Evolutionary conservation across 495 filamentous ascomycete species (phyloP), one percentile per base, ranked within the genome.

Genomic region (Aspergillus heteromorphus): DNA sequence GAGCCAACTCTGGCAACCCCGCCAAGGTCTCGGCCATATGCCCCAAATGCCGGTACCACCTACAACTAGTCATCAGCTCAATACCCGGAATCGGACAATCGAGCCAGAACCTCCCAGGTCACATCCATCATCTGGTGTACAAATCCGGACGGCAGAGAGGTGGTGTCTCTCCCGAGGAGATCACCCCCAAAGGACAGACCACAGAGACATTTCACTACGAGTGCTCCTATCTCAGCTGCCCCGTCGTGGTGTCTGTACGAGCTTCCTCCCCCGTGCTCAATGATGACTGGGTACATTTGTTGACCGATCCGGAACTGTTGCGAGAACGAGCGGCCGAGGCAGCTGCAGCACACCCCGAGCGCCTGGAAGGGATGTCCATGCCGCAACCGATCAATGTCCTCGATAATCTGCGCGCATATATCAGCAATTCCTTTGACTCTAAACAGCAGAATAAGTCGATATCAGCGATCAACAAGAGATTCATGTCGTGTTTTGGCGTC

Each of bases 381-480:
- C 72, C 77, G 9, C 70, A 70, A 36, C 72, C 75, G 5, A 71
- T 79, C 6, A 76, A 75, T 4, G 74, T 84, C 0, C 65, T 86
- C 20, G 59, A 72, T 18, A 84, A 80, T 19, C 68, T 91, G 31
- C 75, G 76, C 21, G 72, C 71, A 42, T 91, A 91, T 61, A 63
- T 91, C 21, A 68, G 57, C 6, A 87, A 91, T 60, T 73, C 83
- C 7, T 68, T 89, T 45, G 63, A 76, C 27, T 68, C 76, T 34
- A 49, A 61, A 7, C 59, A 66, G 48, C 59, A 65, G 27, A 72
- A 74, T 31, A 83, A 81, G 63, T 59, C 68, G 18, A 88, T 92
- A 51, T 79, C 82, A 4, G 75, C 78, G 13, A 69, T 79, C 7
- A 92, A 92, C 68, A 91, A 89, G 65, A 79, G 78, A 14, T 95